Base-by-base conservation (phyloP, 2,329 filamentous ascomycete species). In the Ophiostoma novo-ulmi region DNA sequence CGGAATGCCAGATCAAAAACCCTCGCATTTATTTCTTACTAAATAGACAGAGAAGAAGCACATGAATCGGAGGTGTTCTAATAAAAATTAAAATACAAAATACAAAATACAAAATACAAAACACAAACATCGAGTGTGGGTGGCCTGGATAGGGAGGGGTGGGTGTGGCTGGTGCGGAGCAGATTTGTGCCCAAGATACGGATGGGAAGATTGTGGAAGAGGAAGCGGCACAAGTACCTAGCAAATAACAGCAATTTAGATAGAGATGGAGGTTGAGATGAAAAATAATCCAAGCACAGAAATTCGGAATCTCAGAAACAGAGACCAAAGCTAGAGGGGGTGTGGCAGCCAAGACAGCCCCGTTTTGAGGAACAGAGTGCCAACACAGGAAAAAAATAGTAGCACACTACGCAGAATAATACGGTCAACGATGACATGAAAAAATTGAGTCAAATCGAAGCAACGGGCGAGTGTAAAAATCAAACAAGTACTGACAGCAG, bases 301-400 rank as follows among this genome's bases (percentile, higher is more conserved):
- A 31, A 48, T 8, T 20, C 11, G 11, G 17, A 20, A 20, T 48
- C 7, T 26, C 11, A 8, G 22, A 48, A 58, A 58, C 55, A 35
- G 3, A 20, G 2, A 64, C 26, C 52, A 58, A 58, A 58, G 52
- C 44, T 20, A 61, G 55, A 64, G 20, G 14, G 31, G 35, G 35
- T 58, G 31, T 64, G 61, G 31, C 61, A 64, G 17, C 61, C 61
- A 64, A 22, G 61, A 64, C 61, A 38, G 61, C 61, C 61, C 61
- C 61, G 17, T 64, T 38, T 64, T 64, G 61, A 64, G 8, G 14
- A 31, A 26, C 58, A 35, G 26, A 17, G 58, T 31, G 26, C 7
- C 58, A 26, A 61, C n/a, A 26, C 26, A 7, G 58, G 26, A 10
- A 35, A 63, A 17, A 6, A 35, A 35, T 7, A 6, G 17, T 26